These are phyloP conservation scores for Cyphellophora attinorum DNA, from an alignment of 2,329 filamentous ascomycete genomes.

Conservation along the genomic window DNA sequence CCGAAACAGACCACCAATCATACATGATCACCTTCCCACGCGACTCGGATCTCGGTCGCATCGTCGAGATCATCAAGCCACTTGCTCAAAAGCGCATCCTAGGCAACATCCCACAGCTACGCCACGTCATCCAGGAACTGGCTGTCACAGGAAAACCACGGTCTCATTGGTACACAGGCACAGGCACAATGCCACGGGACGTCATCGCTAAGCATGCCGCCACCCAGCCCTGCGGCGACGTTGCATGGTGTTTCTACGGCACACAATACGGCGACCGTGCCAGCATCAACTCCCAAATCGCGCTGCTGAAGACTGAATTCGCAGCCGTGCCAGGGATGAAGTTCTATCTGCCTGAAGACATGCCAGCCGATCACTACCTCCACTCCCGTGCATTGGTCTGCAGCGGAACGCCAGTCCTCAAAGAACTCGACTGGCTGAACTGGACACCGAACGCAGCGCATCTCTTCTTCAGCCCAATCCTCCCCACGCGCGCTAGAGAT, in stretches of 20 bases:
- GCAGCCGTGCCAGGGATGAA: slow-evolving; percentile 21
- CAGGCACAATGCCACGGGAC: slow-evolving; percentile 20
- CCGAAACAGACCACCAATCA: slow-evolving; percentile 27
- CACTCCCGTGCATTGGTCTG: slow-evolving; percentile 21
- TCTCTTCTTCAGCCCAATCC: slow-evolving; percentile 22
- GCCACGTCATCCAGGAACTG: slow-evolving; percentile 23
- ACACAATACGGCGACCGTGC: slow-evolving; percentile 21
- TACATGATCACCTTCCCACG: slow-evolving; percentile 31
- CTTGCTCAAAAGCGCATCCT: slow-evolving; percentile 20
- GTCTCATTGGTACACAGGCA: slow-evolving; percentile 16
- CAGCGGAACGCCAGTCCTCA: slow-evolving; percentile 19
- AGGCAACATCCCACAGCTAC: slow-evolving; percentile 23
- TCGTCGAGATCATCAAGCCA: slow-evolving; percentile 29
- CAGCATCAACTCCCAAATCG: slow-evolving; percentile 19
- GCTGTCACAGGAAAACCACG: slow-evolving; percentile 22
- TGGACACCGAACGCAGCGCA: slow-evolving; percentile 27
- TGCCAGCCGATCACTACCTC: slow-evolving; percentile 22
- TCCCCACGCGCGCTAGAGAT: slow-evolving; percentile 22
- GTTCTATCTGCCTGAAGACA: slow-evolving; percentile 24
- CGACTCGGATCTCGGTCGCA: slow-evolving; percentile 26
- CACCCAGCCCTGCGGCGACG: slow-evolving; percentile 18
- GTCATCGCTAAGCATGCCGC: slow-evolving; percentile 22
- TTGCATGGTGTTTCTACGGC: slow-evolving; percentile 24
- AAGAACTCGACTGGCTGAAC: slow-evolving; percentile 25
- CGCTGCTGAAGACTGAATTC: slow-evolving; percentile 20